A percentile compares a stretch with the other conserved stretches of the same genome.
Conservation (phyloP, 2,329 filamentous ascomycete genomes). For the Phialophora verrucosa region DNA sequence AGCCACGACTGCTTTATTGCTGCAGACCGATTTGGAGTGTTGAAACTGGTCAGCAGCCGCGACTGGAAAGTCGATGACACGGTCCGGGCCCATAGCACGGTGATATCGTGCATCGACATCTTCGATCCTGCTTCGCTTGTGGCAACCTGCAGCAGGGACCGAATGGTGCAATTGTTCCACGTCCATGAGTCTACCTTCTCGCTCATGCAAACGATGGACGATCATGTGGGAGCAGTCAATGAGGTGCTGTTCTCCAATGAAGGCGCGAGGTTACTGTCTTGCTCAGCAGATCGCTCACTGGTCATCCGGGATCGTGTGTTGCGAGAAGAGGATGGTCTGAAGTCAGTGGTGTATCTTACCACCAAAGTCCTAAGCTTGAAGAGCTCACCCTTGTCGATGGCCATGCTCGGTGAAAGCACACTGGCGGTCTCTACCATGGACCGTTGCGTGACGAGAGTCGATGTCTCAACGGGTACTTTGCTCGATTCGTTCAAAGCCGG, state of each 20-base stretch:
- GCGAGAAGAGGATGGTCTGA: conserved; percentile 57
- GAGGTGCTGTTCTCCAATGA: conserved; percentile 76
- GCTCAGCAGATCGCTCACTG: conserved; percentile 84
- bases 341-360: conserved; percentile 76
- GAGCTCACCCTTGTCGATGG: conserved; percentile 84
- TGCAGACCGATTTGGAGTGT: conserved; percentile 83
- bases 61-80: conserved; percentile 69
- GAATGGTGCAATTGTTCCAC: conserved; percentile 90
- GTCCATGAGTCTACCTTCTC: conserved; percentile 65
- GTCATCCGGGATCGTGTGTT: conserved; percentile 79
- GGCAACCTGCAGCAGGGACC: conserved; percentile 83
- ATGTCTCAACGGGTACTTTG: conserved; percentile 70
- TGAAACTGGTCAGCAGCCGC: conserved; percentile 55
- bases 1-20: conserved; percentile 73
- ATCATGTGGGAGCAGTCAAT: conserved; percentile 86
- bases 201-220: conserved; percentile 86
- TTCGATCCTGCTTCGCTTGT: conserved; percentile 69
- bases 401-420: conserved; percentile 66
- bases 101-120: conserved; percentile 81
- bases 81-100: conserved; percentile 82
- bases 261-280: conserved; percentile 76
- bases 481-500: conserved; percentile 78
- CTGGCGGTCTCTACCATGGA: conserved; percentile 68
- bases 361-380: conserved; percentile 80
- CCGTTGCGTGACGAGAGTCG: conserved; percentile 64